phyloP scores from a whole-genome alignment of 2,329 filamentous ascomycete species.

The Clonostachys solani region DNA sequence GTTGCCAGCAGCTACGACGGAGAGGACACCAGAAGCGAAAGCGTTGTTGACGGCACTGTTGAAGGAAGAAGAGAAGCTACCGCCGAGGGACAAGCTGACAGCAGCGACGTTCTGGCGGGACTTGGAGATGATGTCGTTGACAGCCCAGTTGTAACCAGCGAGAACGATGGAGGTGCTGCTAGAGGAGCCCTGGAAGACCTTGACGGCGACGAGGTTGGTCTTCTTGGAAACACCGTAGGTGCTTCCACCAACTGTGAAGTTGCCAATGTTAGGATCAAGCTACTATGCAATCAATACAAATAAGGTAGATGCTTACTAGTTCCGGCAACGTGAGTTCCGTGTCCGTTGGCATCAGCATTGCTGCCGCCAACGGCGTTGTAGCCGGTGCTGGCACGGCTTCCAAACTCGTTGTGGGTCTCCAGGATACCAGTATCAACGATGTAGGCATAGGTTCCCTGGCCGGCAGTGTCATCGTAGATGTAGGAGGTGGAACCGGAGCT shows the following conservation, averaged over 20 bases:
- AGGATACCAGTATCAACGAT: slow-evolving; percentile 52
- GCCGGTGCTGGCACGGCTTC: slow-evolving; percentile 31
- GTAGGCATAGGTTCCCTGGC: slow-evolving; percentile 40
- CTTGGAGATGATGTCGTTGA: slow-evolving; percentile 35
- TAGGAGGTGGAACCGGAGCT: slow-evolving; percentile 26
- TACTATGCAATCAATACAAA: too few relatives aligned
- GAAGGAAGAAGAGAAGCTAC: slow-evolving; percentile 34
- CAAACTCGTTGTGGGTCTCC: slow-evolving; percentile 37
- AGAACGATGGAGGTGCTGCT: slow-evolving; percentile 22
- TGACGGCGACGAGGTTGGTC: slow-evolving; percentile 35
- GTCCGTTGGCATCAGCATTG: slow-evolving; percentile 31
- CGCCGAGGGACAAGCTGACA: slow-evolving; percentile 52
- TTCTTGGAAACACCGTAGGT: slow-evolving; percentile 42
- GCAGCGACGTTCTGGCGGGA: slow-evolving; percentile 36
- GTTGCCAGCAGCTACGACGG: slow-evolving; percentile 55
- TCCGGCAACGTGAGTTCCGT: slow-evolving; percentile 43
- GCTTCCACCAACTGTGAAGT: slow-evolving; percentile 24
- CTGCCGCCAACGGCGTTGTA: slow-evolving; percentile 21
- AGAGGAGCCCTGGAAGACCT: slow-evolving; percentile 38
- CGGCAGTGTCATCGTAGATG: slow-evolving; percentile 33
- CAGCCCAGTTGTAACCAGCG: slow-evolving; percentile 34
- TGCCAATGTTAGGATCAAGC: slow-evolving; percentile 1
- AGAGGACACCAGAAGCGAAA: slow-evolving; percentile 34
- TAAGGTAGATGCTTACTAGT: slow-evolving; percentile 16
- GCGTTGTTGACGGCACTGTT: slow-evolving; percentile 45